These are phyloP conservation scores for Deinandra increscens DNA, from an alignment of 129 eudicot species.

Conservation along the genomic window DNA sequence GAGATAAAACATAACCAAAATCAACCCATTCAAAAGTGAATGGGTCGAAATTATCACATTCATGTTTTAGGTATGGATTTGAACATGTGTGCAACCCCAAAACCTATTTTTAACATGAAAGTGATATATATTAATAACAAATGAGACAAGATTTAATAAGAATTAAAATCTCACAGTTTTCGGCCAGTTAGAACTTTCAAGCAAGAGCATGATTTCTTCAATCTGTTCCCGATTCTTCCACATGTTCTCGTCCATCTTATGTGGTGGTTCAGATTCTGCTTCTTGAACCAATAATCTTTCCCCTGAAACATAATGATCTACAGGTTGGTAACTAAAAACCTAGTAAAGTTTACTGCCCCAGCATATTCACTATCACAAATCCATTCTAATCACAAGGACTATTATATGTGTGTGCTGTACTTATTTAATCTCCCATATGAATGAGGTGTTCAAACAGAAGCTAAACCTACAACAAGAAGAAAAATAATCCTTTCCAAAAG, in stretches of 20 bases:
- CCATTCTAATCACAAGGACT: background rate
- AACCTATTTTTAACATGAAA: background rate
- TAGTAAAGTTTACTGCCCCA: too few relatives aligned
- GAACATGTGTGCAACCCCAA: background rate
- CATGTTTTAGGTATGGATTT: background rate
- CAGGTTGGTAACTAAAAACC: background rate
- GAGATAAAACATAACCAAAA: background rate
- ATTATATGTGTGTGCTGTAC: too few relatives aligned
- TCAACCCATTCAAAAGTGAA: background rate
- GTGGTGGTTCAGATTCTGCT: slow-evolving; percentile 73
- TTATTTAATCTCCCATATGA: too few relatives aligned
- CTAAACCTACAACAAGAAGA: too few relatives aligned
- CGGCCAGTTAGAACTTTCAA: slow-evolving; percentile 75
- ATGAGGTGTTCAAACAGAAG: too few relatives aligned
- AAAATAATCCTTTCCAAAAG: too few relatives aligned
- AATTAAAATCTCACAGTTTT: slow-evolving; percentile 40
- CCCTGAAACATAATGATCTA: slow-evolving; percentile 36
- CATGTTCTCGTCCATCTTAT: slow-evolving; percentile 90
- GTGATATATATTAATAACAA: background rate
- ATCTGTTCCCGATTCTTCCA: slow-evolving; percentile 95
- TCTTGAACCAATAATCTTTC: slow-evolving; percentile 54
- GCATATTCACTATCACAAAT: background rate
- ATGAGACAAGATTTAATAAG: background rate
- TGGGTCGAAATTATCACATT: background rate
- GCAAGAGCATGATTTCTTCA: slow-evolving; percentile 74